phyloP scores from a whole-genome alignment of 73 alveolate species.

The Blepharisma japonicum region DNA sequence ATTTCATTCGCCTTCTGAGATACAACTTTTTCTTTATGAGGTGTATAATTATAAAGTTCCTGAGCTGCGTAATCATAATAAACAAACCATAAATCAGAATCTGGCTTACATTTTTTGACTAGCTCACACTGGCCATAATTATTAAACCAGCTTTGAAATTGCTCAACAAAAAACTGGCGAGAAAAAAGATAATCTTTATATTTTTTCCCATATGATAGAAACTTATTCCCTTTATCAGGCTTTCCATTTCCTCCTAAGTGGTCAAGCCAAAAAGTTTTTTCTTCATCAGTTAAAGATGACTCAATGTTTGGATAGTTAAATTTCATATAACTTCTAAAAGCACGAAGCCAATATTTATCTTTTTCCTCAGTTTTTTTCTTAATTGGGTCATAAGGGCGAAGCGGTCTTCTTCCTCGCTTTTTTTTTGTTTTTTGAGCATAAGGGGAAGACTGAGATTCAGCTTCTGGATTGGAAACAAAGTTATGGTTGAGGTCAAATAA shows the following conservation, averaged over 20 bases:
- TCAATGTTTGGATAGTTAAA: not conserved
- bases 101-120: slow-evolving; percentile 5
- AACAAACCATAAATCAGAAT: slow-evolving; percentile 21
- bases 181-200: slow-evolving; percentile 8
- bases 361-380: slow-evolving; percentile 27
- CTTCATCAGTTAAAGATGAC: not conserved
- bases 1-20: too few relatives aligned
- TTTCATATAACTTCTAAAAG: slow-evolving; percentile 21
- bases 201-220: slow-evolving; percentile 14
- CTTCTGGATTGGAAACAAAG: too few relatives aligned
- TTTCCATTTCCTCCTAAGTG: slow-evolving; percentile 8
- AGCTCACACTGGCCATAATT: not conserved
- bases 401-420: slow-evolving; percentile 9
- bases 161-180: not conserved
- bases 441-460: too few relatives aligned
- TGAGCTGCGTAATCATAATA: slow-evolving; percentile 8
- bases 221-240: slow-evolving; percentile 24
- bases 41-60: slow-evolving; percentile 15
- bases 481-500: too few relatives aligned
- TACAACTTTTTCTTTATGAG: not conserved
- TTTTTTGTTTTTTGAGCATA: not conserved
- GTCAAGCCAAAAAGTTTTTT: slow-evolving; percentile 13
- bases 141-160: slow-evolving; percentile 20
- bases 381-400: slow-evolving; percentile 20
- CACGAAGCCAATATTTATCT: slow-evolving; percentile 24